Evolutionary conservation across 2,329 filamentous ascomycete species (phyloP).

Genomic region (Lizonia empirigonia): DNA sequence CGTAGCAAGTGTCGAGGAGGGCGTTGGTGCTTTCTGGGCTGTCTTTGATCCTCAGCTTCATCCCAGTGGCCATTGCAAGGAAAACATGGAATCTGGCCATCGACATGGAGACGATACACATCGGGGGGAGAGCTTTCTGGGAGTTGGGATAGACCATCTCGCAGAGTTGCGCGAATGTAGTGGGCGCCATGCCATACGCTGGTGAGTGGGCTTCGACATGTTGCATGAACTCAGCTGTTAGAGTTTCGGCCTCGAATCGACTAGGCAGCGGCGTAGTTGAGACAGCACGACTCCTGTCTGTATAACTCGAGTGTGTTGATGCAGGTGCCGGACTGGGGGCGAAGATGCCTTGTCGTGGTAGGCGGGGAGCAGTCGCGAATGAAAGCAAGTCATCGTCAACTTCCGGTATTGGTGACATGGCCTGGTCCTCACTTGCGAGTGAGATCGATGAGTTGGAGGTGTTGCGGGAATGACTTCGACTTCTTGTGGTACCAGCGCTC

Average conservation of each 20-base stretch:
- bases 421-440: conserved; percentile 36
- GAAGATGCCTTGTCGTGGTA: conserved; percentile 42
- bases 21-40: conserved; percentile 39
- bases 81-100: conserved; percentile 48
- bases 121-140: conserved; percentile 25
- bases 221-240: conserved; percentile 43
- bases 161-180: conserved; percentile 37
- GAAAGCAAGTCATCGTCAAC: conserved; percentile 40
- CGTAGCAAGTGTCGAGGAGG: conserved; percentile 44
- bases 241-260: conserved; percentile 46
- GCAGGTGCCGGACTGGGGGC: conserved; percentile 36
- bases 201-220: conserved; percentile 34
- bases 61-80: conserved; percentile 45
- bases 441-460: conserved; percentile 44
- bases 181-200: conserved; percentile 33
- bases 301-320: conserved; percentile 37
- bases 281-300: conserved; percentile 41
- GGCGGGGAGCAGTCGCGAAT: conserved; percentile 31
- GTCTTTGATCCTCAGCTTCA: conserved; percentile 43
- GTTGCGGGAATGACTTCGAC: conserved; percentile 34
- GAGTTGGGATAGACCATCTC: conserved; percentile 43
- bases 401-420: conserved; percentile 36
- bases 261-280: conserved; percentile 39
- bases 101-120: conserved; percentile 28
- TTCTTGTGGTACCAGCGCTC: conserved; percentile 25